Evolutionary conservation across 208 protist species (phyloP).

Genomic region (Acanthamoeba triangularis): DNA sequence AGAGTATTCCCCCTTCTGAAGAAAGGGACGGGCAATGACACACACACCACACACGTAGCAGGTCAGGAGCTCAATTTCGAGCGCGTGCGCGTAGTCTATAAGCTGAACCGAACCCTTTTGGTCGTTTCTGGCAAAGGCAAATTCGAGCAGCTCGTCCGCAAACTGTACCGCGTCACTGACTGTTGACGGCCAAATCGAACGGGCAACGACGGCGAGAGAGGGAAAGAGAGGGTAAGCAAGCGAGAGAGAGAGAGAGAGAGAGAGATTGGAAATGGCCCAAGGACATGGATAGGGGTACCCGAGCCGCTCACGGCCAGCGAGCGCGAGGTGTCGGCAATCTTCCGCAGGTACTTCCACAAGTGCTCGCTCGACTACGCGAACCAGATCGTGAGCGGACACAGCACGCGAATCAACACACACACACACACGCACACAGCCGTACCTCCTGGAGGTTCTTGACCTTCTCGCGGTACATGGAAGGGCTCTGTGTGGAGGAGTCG

Average conservation of each 20-base stretch:
- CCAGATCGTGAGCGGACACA: not conserved
- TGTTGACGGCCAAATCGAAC: not conserved
- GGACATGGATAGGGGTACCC: not conserved
- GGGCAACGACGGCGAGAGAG: not conserved
- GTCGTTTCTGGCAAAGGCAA: slow-evolving; percentile 13
- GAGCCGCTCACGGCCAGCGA: slow-evolving; percentile 11
- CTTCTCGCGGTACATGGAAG: slow-evolving; percentile 21
- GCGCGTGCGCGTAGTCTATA: not conserved
- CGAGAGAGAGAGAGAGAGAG: too few relatives aligned
- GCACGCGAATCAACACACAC: not conserved
- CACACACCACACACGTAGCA: not conserved
- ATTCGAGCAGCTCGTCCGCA: slow-evolving; percentile 43
- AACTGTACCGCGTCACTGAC: slow-evolving; percentile 16
- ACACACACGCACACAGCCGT: not conserved
- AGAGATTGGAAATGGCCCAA: too few relatives aligned
- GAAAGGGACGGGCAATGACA: not conserved
- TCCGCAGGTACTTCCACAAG: not conserved
- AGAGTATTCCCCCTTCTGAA: slow-evolving; percentile 24
- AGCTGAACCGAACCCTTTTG: not conserved
- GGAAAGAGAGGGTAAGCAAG: too few relatives aligned
- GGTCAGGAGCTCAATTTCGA: not conserved
- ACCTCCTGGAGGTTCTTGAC: slow-evolving; percentile 38
- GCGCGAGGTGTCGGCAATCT: slow-evolving; percentile 16
- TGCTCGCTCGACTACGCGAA: slow-evolving; percentile 7
- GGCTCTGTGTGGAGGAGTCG: slow-evolving; percentile 29